Percentiles rank a stretch among this genome's conserved stretches.
Evolutionary conservation across 495 filamentous ascomycete species (phyloP).

Genomic region (Copromyces sp.): DNA sequence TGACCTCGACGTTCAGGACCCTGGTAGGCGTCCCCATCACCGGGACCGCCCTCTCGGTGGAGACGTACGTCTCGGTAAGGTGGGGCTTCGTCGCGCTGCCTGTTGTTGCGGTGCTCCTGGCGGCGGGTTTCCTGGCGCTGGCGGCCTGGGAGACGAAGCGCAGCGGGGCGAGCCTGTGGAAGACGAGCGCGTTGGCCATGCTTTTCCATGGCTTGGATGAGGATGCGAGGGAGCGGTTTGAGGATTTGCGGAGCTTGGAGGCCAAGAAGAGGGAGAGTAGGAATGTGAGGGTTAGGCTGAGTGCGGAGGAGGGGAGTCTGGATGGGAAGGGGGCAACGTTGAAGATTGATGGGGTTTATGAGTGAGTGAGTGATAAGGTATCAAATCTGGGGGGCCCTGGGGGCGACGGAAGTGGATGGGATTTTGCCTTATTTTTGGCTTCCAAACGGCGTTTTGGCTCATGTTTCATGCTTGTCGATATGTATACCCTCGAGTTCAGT

Average conservation of each 20-base stretch:
- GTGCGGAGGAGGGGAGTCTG: not conserved
- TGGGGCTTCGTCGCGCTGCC: slow-evolving; percentile 6
- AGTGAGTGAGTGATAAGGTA: not conserved
- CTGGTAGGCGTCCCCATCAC: not conserved
- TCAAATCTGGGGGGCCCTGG: too few species aligned
- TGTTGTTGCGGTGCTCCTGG: not conserved
- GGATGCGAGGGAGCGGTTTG: slow-evolving; percentile 8
- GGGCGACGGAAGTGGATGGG: too few species aligned
- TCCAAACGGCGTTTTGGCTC: too few species aligned
- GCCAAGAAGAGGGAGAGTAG: slow-evolving; percentile 14
- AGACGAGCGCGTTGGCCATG: slow-evolving; percentile 16
- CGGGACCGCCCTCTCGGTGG: slow-evolving; percentile 1
- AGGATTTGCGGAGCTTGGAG: slow-evolving; percentile 4
- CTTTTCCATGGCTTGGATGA: slow-evolving; percentile 18
- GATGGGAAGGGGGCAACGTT: slow-evolving; percentile 1
- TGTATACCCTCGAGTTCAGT: too few species aligned
- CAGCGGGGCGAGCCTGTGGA: slow-evolving; percentile 12
- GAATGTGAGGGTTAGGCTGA: slow-evolving; percentile 9
- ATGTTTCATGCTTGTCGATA: too few species aligned
- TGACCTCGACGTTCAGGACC: not conserved
- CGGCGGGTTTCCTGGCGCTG: slow-evolving; percentile 5
- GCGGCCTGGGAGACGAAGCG: slow-evolving; percentile 3
- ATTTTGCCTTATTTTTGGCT: too few species aligned
- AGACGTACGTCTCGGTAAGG: slow-evolving; percentile 6
- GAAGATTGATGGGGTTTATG: slow-evolving; percentile 5